Conservation (phyloP, 2,329 filamentous ascomycete genomes). For the Westerdykella sp. region DNA sequence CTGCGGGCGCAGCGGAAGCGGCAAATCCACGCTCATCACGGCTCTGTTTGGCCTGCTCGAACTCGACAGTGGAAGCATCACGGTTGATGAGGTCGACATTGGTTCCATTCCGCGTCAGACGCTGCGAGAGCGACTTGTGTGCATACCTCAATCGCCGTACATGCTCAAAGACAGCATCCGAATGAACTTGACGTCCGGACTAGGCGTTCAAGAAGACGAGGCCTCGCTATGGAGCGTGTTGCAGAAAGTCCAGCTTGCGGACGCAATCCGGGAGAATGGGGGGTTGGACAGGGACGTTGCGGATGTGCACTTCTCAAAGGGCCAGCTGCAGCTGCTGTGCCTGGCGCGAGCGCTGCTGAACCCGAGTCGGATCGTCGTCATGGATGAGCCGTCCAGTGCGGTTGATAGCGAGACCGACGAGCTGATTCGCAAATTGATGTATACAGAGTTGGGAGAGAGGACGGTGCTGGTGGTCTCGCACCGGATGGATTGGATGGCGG, state of each 20-base stretch:
- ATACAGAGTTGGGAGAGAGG: constrained; percentile 11
- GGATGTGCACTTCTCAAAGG: constrained; percentile 20
- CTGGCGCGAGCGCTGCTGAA: constrained; percentile 51
- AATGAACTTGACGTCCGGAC: constrained; percentile 1
- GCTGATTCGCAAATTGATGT: constrained; percentile 13
- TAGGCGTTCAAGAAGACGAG: background rate
- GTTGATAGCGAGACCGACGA: constrained; percentile 16
- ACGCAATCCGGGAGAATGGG: constrained; percentile 20
- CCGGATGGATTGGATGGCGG: constrained; percentile 18
- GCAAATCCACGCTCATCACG: constrained; percentile 28
- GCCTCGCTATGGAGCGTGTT: constrained; percentile 3
- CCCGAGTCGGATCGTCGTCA: constrained; percentile 8
- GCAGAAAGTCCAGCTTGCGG: constrained; percentile 28
- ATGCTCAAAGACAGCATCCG: constrained; percentile 9
- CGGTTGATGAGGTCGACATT: constrained; percentile 44
- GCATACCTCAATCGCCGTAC: constrained; percentile 46
- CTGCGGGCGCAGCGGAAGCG: constrained; percentile 48
- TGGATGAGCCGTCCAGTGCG: constrained; percentile 13
- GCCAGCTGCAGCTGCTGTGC: constrained; percentile 57
- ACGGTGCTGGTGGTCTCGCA: constrained; percentile 25
- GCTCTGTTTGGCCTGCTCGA: constrained; percentile 11
- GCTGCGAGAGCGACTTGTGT: constrained; percentile 38
- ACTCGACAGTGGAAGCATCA: constrained; percentile 30
- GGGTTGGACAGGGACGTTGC: constrained; percentile 7
- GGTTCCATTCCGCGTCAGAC: constrained; percentile 32